Base-by-base conservation (phyloP, 2,329 filamentous ascomycete genomes). In the Shiraia sp. region DNA sequence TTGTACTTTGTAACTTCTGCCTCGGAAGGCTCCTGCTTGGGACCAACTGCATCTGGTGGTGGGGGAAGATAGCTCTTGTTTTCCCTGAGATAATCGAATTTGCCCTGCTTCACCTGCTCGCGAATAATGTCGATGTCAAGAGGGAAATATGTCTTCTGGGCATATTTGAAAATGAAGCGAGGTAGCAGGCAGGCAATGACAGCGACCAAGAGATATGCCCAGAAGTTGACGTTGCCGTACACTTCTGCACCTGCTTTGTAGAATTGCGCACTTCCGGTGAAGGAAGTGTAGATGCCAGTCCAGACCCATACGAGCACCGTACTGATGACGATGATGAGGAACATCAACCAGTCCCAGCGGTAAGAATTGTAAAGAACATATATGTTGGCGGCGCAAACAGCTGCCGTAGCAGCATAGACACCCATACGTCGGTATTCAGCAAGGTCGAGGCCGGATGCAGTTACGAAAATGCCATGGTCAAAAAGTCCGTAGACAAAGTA, bases 281-380 rank as follows among this genome's bases (percentile, higher is more conserved):
- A 81, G 2, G 79, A 77, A 0, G 85, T 84, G 72, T 95, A 99
- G 26, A 95, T 79, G 22, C 90, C 93, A 5, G 93, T 96, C 90
- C 93, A 97, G 74, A 95, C 87, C 77, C 90, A 99, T 63, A 97
- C 82, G 59, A 96, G 81, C 22, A 97, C 68, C 49, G 87, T 87
- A 72, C 90, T 96, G 68, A 97, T 80, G 16, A 73, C 72, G 36
- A 95, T 86, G 49, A 96, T 86, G 45, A 96, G 75, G 15, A 91
- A 72, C 72, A 95, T 95, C 60, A 99, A 77, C 92, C 92, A 99
- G 69, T 99, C 93, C 93, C 93, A 99, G 47, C 92, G 83, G 70
- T 96, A 97, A 1, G 88, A 95, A 72, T 99, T 99, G 74, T 97
- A 84, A 52, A 99, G 76, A 55, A 99, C 89, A 74, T 97, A 99